These are phyloP conservation scores for Strigomonas culicis DNA, from an alignment of 208 protist genomes.

Conservation along the genomic window DNA sequence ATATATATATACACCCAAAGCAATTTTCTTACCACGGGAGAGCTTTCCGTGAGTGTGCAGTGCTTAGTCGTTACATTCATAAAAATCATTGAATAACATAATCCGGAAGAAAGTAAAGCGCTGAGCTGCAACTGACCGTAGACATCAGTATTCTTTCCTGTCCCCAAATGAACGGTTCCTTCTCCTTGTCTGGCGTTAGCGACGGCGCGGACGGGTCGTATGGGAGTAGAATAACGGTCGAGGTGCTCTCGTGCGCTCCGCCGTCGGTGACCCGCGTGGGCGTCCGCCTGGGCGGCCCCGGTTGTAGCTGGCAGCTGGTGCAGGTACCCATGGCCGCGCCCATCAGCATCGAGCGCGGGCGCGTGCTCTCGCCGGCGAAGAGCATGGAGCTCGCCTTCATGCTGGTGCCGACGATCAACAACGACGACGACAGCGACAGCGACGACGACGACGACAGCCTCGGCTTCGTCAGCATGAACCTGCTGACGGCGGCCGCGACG, in stretches of 20 bases:
- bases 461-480: constrained; percentile 2
- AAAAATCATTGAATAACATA: no score
- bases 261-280: constrained; percentile 16
- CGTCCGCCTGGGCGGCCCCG: constrained; percentile 54
- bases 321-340: constrained; percentile 38
- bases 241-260: constrained; percentile 24
- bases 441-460: constrained; percentile 16
- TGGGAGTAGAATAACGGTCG: constrained; percentile 30
- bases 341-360: constrained; percentile 19
- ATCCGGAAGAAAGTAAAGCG: not conserved
- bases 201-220: constrained; percentile 29
- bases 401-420: constrained; percentile 6
- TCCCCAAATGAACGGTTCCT: constrained; percentile 27
- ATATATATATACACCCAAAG: not conserved
- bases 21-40: no score
- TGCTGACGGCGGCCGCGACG: constrained; percentile 19
- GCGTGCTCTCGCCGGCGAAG: constrained; percentile 12
- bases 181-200: constrained; percentile 38
- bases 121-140: not conserved
- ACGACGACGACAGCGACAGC: constrained; percentile 11
- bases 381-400: constrained; percentile 42
- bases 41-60: no score
- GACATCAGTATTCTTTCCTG: not conserved
- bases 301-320: constrained; percentile 36
- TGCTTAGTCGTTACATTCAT: no score